phyloP scores from a whole-genome alignment of 331 rosid species.

The Arachis monticola region DNA sequence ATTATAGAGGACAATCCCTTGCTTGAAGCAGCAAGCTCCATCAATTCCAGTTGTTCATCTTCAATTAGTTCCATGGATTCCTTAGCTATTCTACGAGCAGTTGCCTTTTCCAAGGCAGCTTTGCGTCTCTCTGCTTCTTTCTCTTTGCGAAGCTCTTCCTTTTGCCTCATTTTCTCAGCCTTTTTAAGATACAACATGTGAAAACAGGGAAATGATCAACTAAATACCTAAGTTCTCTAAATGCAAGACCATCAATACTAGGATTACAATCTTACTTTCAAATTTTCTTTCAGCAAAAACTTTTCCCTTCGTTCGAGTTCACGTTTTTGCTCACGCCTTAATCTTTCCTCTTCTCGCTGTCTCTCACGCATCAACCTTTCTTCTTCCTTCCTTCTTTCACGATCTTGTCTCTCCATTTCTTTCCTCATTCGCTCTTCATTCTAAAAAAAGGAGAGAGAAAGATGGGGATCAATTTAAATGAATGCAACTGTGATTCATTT shows the following conservation, averaged over 20 bases:
- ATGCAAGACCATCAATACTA: neutral
- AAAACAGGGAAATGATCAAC: constrained; percentile 13
- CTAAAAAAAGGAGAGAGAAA: constrained; percentile 43
- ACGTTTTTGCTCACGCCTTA: too few relatives aligned
- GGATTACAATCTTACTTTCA: constrained; percentile 15
- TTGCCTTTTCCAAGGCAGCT: constrained; percentile 90
- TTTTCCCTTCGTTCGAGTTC: too few relatives aligned
- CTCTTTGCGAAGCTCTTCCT: constrained; percentile 85
- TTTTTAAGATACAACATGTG: constrained; percentile 37
- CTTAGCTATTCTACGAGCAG: constrained; percentile 80
- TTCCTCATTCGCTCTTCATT: constrained; percentile 76
- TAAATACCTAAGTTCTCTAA: constrained; percentile 33
- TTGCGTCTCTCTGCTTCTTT: constrained; percentile 84
- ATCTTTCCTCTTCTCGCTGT: neutral
- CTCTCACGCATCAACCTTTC: constrained; percentile 88
- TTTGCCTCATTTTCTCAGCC: constrained; percentile 82
- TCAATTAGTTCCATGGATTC: constrained; percentile 95
- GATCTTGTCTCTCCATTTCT: constrained; percentile 87
- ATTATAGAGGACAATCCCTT: constrained; percentile 78
- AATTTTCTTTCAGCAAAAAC: too few relatives aligned
- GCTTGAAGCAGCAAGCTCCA: constrained; percentile 81
- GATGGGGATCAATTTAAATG: constrained; percentile 31
- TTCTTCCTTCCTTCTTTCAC: constrained; percentile 89
- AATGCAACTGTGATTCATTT: neutral
- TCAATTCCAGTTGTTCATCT: constrained; percentile 90